Percentiles rank a stretch among this genome's conserved stretches.
These are phyloP conservation scores for Aspergillus caelatus DNA, from an alignment of 2,329 filamentous ascomycete genomes.

Conservation along the genomic window DNA sequence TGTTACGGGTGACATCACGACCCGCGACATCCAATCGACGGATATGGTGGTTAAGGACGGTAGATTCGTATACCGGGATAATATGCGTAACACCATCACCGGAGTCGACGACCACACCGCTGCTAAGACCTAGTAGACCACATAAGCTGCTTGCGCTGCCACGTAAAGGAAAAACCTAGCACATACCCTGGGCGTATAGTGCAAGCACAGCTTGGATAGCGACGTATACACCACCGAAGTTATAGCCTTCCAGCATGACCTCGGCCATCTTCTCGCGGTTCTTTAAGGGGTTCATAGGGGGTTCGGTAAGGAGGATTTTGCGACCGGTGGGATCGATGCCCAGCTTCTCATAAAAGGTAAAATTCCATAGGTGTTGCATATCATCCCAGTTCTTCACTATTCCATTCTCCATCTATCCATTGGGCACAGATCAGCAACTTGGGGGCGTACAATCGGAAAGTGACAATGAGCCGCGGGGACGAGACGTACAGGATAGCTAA, in stretches of 20 bases:
- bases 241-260: constrained; percentile 98
- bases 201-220: constrained; percentile 97
- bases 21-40: constrained; percentile 92
- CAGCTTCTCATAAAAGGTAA: constrained; percentile 98
- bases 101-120: constrained; percentile 97
- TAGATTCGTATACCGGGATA: constrained; percentile 96
- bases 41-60: constrained; percentile 95
- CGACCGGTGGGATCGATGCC: constrained; percentile 84
- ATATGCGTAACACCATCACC: constrained; percentile 98
- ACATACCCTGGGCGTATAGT: constrained; percentile 87
- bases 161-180: background rate
- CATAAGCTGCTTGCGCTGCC: constrained; percentile 6
- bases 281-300: constrained; percentile 94
- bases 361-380: constrained; percentile 99
- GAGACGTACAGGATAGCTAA: constrained; percentile 80
- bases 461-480: constrained; percentile 6
- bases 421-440: constrained; percentile 24
- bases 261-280: constrained; percentile 98
- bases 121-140: constrained; percentile 67
- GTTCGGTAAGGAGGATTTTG: constrained; percentile 97
- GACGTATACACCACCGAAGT: constrained; percentile 95
- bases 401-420: constrained; percentile 88
- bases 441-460: constrained; percentile 8
- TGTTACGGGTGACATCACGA: constrained; percentile 95
- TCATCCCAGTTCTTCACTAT: constrained; percentile 99